A percentile compares a stretch with the other conserved stretches of the same genome.
These are phyloP conservation scores for Peronosclerospora sorghi DNA, from an alignment of 352 stramenopile species.

Conservation along the genomic window DNA sequence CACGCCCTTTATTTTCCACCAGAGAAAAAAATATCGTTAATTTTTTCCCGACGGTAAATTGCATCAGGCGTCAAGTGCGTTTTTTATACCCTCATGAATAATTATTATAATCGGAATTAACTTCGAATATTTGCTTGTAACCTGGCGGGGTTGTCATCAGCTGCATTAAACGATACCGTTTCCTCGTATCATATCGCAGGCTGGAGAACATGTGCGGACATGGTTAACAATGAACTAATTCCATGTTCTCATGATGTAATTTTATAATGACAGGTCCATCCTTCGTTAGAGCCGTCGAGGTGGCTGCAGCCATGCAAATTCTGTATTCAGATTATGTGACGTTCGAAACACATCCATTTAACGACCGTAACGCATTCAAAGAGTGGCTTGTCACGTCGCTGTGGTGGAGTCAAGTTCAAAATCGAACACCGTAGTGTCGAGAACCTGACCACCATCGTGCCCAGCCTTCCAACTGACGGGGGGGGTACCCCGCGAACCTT, in stretches of 20 bases:
- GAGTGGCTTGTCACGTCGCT: slow-evolving; percentile 34
- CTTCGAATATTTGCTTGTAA: slow-evolving; percentile 9
- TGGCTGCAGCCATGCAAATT: slow-evolving; percentile 49
- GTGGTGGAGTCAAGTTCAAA: no score
- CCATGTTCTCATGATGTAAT: neutral
- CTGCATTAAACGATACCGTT: slow-evolving; percentile 6
- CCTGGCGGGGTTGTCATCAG: slow-evolving; percentile 28
- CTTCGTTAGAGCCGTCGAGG: slow-evolving; percentile 48
- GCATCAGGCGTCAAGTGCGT: slow-evolving; percentile 42
- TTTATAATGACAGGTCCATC: slow-evolving; percentile 21
- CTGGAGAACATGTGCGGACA: slow-evolving; percentile 46
- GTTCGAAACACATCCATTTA: slow-evolving; percentile 36
- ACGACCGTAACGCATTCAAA: slow-evolving; percentile 46
- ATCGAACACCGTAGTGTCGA: no score
- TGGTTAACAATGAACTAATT: neutral
- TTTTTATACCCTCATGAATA: neutral
- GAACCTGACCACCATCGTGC: no score
- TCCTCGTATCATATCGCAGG: slow-evolving; percentile 56
- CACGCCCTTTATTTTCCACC: no score
- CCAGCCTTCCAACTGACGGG: no score
- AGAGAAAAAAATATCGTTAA: no score
- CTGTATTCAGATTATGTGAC: slow-evolving; percentile 46
- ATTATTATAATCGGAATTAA: neutral
- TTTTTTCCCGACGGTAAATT: no score
- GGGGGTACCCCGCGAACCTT: no score